Conservation (phyloP, 345 rosid species). For the Toxicodendron radicans region DNA sequence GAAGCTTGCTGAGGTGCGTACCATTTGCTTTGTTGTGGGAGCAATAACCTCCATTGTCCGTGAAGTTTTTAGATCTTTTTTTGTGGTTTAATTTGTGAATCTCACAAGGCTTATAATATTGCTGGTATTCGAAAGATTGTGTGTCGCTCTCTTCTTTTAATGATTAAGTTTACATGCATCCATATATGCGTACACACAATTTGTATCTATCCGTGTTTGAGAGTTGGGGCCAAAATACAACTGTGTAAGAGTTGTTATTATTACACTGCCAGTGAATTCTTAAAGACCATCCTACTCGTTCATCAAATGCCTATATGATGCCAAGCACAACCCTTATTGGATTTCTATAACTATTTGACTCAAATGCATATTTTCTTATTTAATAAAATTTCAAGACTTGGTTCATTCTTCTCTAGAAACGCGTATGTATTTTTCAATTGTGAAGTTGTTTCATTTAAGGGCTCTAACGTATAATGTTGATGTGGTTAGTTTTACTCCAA, state of each 20-base stretch:
- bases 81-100: background rate
- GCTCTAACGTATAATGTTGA: background rate
- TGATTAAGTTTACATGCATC: background rate
- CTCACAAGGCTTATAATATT: background rate
- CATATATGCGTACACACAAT: background rate
- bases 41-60: background rate
- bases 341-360: too few relatives aligned
- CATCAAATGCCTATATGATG: too few relatives aligned
- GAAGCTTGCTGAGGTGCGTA: constrained; percentile 86
- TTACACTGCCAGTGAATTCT: background rate
- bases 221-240: background rate
- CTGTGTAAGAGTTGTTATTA: background rate
- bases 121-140: constrained; percentile 9
- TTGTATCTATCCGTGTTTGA: background rate
- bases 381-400: background rate
- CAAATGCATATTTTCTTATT: too few relatives aligned
- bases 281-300: too few relatives aligned
- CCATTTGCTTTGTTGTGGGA: constrained; percentile 9
- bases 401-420: background rate
- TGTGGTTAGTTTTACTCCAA: background rate
- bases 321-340: too few relatives aligned
- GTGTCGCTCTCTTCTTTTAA: background rate
- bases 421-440: background rate
- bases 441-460: background rate
- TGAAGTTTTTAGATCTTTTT: constrained; percentile 3